phyloP scores from a whole-genome alignment of 129 eudicot genomes.

The Deinandra increscens region DNA sequence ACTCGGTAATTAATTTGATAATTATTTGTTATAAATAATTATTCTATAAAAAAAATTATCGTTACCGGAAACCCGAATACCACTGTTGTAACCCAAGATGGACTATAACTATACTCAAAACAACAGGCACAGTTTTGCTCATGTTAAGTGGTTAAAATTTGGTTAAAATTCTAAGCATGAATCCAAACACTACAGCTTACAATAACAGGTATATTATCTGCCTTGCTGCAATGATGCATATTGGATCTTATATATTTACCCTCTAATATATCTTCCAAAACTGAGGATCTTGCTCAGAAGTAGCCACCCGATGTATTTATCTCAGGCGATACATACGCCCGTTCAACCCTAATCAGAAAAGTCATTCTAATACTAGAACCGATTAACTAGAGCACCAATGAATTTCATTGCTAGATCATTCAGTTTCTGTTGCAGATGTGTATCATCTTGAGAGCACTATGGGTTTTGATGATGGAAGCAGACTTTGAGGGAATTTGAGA shows the following conservation, averaged over 20 bases:
- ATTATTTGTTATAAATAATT: no score
- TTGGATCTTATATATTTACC: slow-evolving; percentile 30
- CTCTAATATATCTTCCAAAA: slow-evolving; percentile 23
- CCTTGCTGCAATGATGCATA: slow-evolving; percentile 27
- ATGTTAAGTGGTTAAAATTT: background rate
- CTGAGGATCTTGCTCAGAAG: slow-evolving; percentile 11
- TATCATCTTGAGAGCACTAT: slow-evolving; percentile 6
- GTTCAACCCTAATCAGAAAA: slow-evolving; percentile 11
- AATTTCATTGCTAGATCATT: background rate
- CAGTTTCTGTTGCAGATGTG: background rate
- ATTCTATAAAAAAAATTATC: no score
- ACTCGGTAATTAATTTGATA: no score
- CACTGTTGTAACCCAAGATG: no score
- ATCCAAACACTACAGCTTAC: slow-evolving; percentile 10
- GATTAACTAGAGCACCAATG: background rate
- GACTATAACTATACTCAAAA: background rate
- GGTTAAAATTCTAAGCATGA: slow-evolving; percentile 15
- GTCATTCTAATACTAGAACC: slow-evolving; percentile 8
- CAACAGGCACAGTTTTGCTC: background rate
- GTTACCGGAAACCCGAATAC: no score
- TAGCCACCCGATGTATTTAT: background rate
- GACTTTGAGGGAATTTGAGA: slow-evolving; percentile 31
- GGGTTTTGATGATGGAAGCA: slow-evolving; percentile 43
- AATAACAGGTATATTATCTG: slow-evolving; percentile 18
- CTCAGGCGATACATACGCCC: background rate